Conservation (phyloP, 192 early-diverging fungal genomes). For the Linnemannia exigua region DNA sequence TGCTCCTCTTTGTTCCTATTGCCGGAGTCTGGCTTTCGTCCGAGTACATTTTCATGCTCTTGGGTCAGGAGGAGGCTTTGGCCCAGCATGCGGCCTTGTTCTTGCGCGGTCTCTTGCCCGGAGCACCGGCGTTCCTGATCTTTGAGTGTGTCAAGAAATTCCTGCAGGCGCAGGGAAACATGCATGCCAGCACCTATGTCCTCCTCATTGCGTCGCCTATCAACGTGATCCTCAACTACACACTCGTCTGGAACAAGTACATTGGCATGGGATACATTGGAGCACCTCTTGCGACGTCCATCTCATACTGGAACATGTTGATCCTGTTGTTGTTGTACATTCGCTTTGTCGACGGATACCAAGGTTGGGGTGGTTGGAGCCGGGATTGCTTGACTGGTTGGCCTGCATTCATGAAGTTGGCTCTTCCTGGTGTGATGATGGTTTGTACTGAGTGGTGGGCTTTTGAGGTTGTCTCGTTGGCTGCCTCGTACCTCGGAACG, state of each 20-base stretch:
- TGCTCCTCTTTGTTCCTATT: constrained; percentile 79
- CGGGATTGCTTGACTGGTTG: constrained; percentile 73
- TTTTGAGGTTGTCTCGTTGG: constrained; percentile 80
- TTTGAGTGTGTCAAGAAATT: constrained; percentile 91
- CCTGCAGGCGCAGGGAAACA: constrained; percentile 88
- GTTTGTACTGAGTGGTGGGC: constrained; percentile 85
- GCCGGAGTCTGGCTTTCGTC: constrained; percentile 73
- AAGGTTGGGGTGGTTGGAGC: constrained; percentile 93
- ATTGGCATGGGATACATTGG: constrained; percentile 84
- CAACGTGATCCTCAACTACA: constrained; percentile 82
- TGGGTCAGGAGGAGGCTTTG: constrained; percentile 83
- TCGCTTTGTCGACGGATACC: constrained; percentile 69
- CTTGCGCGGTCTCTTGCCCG: constrained; percentile 76
- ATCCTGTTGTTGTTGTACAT: constrained; percentile 76
- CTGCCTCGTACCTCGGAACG: constrained; percentile 84
- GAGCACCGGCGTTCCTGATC: constrained; percentile 81
- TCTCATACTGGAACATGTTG: constrained; percentile 84
- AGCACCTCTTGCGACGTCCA: constrained; percentile 83
- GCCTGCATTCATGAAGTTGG: constrained; percentile 76
- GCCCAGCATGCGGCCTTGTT: constrained; percentile 77
- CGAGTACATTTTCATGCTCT: constrained; percentile 73
- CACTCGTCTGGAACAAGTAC: constrained; percentile 82
- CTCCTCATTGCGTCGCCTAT: constrained; percentile 78
- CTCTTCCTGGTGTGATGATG: constrained; percentile 85
- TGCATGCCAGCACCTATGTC: constrained; percentile 87